Base-by-base conservation (phyloP, 805 yeast genomes). In the Metschnikowia aberdeeniae region DNA sequence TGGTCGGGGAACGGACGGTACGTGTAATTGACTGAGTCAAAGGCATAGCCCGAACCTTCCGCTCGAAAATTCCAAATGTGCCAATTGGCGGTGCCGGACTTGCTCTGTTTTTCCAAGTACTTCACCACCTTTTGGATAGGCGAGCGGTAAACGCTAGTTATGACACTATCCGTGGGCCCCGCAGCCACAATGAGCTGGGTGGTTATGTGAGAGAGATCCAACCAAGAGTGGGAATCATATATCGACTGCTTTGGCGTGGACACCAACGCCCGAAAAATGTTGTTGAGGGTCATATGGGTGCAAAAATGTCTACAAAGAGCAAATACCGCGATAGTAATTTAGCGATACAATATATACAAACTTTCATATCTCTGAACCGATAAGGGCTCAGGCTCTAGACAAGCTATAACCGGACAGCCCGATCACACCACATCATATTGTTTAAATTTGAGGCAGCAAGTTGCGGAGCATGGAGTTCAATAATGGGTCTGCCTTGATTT, bases 1-100 rank as follows among this genome's bases (percentile, higher is more conserved):
- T 90, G 96, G 60, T 92, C 97, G 9, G 81, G 75, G 66, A 85
- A 82, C 0, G 89, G 93, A 14, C 64, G 61, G 24, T 43, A 51
- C 3, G 57, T 42, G 53, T 54, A 54, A 34, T 50, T 36, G 24
- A 36, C 43, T 8, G 26, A 38, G 6, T 43, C 46, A 17, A 46
- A 19, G 7, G 40, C 33, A 40, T 67, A 66, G 0, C 73, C 73
- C 38, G 62, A 39, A n/a, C 56, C 64, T 49, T 85, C 93, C 5
- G 76, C 79, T 49, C 89, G 71, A 29, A 89, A 70, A 57, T 87
- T 87, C 77, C 84, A 83, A 1, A 89, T 65, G 52, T 72, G 77
- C 97, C 97, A 90, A 40, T 76, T 63, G 3, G 59, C 48, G 0
- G 75, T 77, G 59, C 83, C 70, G 55, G 4, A 50, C 22, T 30